A percentile compares a stretch with the other conserved stretches of the same genome.
Evolutionary conservation across 176 grass and related monocot genomes (phyloP).

Genomic region (Lolium perenne): DNA sequence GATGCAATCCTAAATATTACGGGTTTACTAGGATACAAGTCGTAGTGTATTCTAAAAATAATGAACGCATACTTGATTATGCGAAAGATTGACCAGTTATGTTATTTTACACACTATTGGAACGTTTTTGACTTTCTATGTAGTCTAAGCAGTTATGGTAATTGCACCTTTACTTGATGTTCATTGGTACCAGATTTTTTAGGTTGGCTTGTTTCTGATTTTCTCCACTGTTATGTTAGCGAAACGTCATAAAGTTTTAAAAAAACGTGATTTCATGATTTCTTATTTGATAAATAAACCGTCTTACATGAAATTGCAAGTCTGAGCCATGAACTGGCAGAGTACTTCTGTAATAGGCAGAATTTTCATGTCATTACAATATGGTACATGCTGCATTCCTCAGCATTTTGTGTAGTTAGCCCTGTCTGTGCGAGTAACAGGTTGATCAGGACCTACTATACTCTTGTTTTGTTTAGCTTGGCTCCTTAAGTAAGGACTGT

Average conservation of each 20-base stretch:
- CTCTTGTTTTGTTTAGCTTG: not conserved
- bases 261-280: too few relatives aligned
- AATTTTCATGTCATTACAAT: not conserved
- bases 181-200: not conserved
- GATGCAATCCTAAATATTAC: not conserved
- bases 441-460: not conserved
- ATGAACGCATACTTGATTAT: not conserved
- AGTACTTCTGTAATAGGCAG: not conserved
- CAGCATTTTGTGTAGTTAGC: not conserved
- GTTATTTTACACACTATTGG: not conserved
- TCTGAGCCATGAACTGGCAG: not conserved
- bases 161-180: not conserved
- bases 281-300: not conserved
- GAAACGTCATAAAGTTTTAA: not conserved
- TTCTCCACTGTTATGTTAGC: not conserved
- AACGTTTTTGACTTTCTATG: not conserved
- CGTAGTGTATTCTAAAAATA: not conserved
- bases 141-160: not conserved
- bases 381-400: not conserved
- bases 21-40: not conserved
- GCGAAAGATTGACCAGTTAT: not conserved
- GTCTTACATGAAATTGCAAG: not conserved
- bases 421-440: not conserved
- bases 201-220: too few relatives aligned
- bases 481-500: not conserved